phyloP scores from a whole-genome alignment of 2,329 filamentous ascomycete species.

The Furcasterigmium furcatum region DNA sequence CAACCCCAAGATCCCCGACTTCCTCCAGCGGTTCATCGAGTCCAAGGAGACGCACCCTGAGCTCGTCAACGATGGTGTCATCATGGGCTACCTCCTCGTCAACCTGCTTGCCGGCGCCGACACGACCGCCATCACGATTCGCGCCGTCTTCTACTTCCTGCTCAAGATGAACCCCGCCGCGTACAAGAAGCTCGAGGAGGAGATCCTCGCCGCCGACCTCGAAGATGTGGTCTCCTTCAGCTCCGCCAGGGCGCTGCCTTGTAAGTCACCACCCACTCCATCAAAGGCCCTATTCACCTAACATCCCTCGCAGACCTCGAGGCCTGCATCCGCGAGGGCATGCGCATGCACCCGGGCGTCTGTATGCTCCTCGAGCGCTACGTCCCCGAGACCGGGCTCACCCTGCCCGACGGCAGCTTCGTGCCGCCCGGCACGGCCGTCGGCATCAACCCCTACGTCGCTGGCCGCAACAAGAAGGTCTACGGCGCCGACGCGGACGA shows the following conservation, averaged over 20 bases:
- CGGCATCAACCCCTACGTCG: constrained; percentile 31
- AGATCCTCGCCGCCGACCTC: constrained; percentile 20
- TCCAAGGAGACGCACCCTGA: constrained; percentile 26
- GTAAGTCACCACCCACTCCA: not conserved
- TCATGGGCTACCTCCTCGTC: constrained; percentile 27
- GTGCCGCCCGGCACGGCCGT: constrained; percentile 23
- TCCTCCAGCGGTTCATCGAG: constrained; percentile 29
- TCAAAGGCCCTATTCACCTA: not conserved
- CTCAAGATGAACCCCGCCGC: constrained; percentile 25
- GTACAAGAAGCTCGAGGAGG: constrained; percentile 21
- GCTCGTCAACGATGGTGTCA: constrained; percentile 26
- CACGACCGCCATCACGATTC: constrained; percentile 29
- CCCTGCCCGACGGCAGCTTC: constrained; percentile 23
- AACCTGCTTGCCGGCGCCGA: constrained; percentile 32
- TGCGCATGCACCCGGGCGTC: constrained; percentile 42
- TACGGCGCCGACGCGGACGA: not conserved
- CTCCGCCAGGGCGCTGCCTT: not conserved
- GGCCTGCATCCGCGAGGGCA: constrained; percentile 44
- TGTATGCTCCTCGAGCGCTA: constrained; percentile 41
- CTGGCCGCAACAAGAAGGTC: constrained; percentile 24
- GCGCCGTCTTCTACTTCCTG: constrained; percentile 31
- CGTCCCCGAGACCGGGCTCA: constrained; percentile 34
- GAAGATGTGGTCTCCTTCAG: not conserved
- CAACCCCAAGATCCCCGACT: constrained; percentile 16
- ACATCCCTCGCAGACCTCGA: constrained; percentile 26